Conservation (phyloP, 306 rosid genomes). For the Calophaca sinica region DNA sequence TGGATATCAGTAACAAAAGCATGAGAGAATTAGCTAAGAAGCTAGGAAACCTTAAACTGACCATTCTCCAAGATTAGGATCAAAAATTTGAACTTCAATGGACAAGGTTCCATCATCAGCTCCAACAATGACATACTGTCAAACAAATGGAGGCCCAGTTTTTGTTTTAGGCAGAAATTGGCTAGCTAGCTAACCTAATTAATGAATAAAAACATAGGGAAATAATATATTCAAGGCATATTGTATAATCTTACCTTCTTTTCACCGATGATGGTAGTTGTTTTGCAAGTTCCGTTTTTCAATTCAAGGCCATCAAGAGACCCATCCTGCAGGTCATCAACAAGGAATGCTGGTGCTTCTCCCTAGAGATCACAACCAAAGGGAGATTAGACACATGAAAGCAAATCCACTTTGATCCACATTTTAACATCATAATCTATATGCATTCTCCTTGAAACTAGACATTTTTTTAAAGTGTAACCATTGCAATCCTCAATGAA, state of each 20-base stretch:
- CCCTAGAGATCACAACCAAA: conserved; percentile 69
- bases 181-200: conserved; percentile 48
- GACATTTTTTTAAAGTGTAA: neutral
- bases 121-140: conserved; percentile 94
- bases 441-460: conserved; percentile 36
- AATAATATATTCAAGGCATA: conserved; percentile 40
- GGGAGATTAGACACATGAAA: conserved; percentile 46
- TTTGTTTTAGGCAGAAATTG: conserved; percentile 50
- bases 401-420: conserved; percentile 45
- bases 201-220: conserved; percentile 37
- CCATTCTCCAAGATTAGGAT: conserved; percentile 72
- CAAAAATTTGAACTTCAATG: conserved; percentile 78
- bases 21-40: conserved; percentile 30
- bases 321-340: conserved; percentile 67
- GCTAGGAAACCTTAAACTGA: conserved; percentile 58
- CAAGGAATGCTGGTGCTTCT: conserved; percentile 82
- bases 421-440: conserved; percentile 39
- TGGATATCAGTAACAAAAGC: conserved; percentile 52
- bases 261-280: conserved; percentile 57
- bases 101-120: conserved; percentile 73
- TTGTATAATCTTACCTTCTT: conserved; percentile 69
- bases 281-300: conserved; percentile 59
- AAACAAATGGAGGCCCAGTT: conserved; percentile 59
- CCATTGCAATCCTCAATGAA: conserved; percentile 21
- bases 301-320: conserved; percentile 62